phyloP scores from a whole-genome alignment of 2,329 filamentous ascomycete genomes.

The Escovopsis sp. region DNA sequence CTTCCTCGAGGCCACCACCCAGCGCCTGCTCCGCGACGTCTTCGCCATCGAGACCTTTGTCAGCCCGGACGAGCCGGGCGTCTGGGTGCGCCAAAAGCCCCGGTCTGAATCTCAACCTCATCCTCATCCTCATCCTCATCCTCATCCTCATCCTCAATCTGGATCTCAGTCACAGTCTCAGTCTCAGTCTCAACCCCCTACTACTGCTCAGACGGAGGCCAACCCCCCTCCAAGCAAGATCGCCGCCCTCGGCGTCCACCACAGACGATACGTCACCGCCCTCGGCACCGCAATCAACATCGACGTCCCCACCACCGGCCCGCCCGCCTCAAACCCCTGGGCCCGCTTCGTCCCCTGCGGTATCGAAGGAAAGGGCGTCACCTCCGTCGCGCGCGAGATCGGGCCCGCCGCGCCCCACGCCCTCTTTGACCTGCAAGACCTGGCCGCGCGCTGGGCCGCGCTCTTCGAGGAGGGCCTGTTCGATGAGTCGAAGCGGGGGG shows the following conservation, averaged over 20 bases:
- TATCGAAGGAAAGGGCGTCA: conserved; percentile 61
- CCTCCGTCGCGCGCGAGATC: conserved; percentile 50
- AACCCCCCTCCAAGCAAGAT: conserved; percentile 48
- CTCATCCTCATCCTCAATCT: too few species aligned
- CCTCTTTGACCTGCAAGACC: conserved; percentile 14
- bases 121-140: too few species aligned
- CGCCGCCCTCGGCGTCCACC: conserved; percentile 81
- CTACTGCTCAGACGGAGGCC: not conserved
- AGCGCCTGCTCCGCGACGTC: conserved; percentile 39
- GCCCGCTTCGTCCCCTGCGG: conserved; percentile 80
- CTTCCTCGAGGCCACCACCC: conserved; percentile 62
- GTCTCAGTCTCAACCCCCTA: too few species aligned
- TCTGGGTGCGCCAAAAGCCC: conserved; percentile 44
- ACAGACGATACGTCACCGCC: conserved; percentile 67
- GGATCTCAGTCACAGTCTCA: too few species aligned
- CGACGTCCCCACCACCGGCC: conserved; percentile 37
- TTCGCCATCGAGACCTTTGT: conserved; percentile 45
- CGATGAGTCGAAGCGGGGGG: conserved; percentile 14
- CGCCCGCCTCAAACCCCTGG: conserved; percentile 34
- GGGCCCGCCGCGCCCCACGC: conserved; percentile 4
- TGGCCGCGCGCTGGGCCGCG: conserved; percentile 19
- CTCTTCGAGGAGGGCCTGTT: conserved; percentile 21
- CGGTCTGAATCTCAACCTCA: conserved; percentile 6
- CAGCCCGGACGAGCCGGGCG: conserved; percentile 66
- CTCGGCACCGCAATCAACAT: conserved; percentile 76